Evolutionary conservation across 2,329 filamentous ascomycete genomes (phyloP), one percentile per base, ranked within the genome.

Genomic region (Ascochyta fabae): DNA sequence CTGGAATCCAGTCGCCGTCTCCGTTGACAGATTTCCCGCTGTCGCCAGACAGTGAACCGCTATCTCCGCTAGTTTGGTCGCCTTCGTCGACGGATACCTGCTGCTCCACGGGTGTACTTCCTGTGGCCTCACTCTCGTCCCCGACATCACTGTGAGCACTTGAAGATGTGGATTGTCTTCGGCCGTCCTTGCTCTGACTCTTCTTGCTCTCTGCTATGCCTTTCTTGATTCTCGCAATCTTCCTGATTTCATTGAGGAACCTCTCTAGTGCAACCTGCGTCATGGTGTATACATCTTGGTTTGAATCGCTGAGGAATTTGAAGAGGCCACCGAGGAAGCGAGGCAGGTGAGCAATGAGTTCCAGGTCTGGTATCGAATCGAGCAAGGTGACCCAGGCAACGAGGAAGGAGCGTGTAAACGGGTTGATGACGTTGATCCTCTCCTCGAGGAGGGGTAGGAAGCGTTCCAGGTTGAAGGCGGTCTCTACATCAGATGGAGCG

Each of bases 401-500:
- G 13, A 99, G 83, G 68, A 99, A 99, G 13, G 91, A 96, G 46
- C 95, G 85, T 3, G 94, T 97, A 72, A 96, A 98, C 0, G 96
- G 93, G 68, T 96, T 97, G 57, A 96, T 85, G 26, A 97, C 94
- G 77, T 91, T 91, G 55, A 99, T 97, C 46, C 95, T 87, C 72
- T 99, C 94, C 75, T 96, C 92, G 19, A 99, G 84, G 13, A 99
- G 82, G 0, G 96, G 95, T 46, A 99, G 95, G 75, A 99, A 99
- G 23, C 87, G 87, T 19, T 88, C 86, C 19, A 99, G 84, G 5
- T 93, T 98, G 75, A 99, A 99, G 15, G 95, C 95, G 0, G 91
- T 96, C 0, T 91, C 91, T 0, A 89, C 78, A 24, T 78, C 72
- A 16, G 60, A 62, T 8, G 65, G 56, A 34, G 68, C 55, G 26